These are phyloP conservation scores for Curvularia spicifera DNA, from an alignment of 2,329 filamentous ascomycete genomes.

Conservation along the genomic window DNA sequence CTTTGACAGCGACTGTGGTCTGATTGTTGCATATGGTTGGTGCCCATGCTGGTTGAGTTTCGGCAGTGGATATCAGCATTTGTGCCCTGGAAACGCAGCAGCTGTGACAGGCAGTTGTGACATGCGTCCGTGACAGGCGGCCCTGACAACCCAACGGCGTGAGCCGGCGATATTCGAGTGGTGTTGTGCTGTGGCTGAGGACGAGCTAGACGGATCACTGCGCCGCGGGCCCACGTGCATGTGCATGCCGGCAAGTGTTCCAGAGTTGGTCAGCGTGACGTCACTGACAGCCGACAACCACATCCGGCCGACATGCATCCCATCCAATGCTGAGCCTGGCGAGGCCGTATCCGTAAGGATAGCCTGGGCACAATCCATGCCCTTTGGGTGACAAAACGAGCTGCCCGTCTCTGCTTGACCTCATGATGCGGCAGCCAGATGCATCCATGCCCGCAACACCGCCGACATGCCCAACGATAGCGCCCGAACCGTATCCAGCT, in stretches of 20 bases:
- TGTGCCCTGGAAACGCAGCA: not conserved
- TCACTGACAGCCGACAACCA: constrained; percentile 20
- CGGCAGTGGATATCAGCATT: not conserved
- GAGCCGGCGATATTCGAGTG: not conserved
- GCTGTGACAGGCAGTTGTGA: not conserved
- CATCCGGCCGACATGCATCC: constrained; percentile 18
- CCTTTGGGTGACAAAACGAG: constrained; percentile 11
- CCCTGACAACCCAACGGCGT: constrained; percentile 4
- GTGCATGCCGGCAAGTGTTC: constrained; percentile 6
- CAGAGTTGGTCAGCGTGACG: constrained; percentile 23
- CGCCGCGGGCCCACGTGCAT: constrained; percentile 5
- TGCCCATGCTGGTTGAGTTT: constrained; percentile 1
- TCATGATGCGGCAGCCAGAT: constrained; percentile 1
- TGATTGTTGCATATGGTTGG: not conserved
- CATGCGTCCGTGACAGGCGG: constrained; percentile 1
- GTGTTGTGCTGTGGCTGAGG: constrained; percentile 23
- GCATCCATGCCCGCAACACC: constrained; percentile 1
- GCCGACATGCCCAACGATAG: constrained; percentile 24
- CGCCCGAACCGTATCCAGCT: constrained; percentile 18
- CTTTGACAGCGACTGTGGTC: not conserved
- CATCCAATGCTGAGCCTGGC: constrained; percentile 25
- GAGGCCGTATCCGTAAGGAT: constrained; percentile 26
- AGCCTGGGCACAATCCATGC: constrained; percentile 14
- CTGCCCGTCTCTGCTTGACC: constrained; percentile 1
- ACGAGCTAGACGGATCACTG: constrained; percentile 8